A percentile compares a stretch with the other conserved stretches of the same genome.
Evolutionary conservation across 208 protist genomes (phyloP).

Genomic region (Trypanosoma rangeli): DNA sequence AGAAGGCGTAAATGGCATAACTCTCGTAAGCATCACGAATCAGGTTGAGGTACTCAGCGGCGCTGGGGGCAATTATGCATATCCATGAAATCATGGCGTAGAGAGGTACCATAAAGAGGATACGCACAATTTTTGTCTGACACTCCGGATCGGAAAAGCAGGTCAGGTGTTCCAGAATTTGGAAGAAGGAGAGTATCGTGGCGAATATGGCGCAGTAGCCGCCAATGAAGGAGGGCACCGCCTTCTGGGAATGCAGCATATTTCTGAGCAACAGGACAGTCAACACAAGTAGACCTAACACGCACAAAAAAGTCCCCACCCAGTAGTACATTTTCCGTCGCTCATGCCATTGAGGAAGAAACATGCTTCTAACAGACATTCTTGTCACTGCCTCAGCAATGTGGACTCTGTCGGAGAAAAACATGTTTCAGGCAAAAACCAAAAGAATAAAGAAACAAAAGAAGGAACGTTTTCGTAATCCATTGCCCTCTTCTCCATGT

Average conservation of each 20-base stretch:
- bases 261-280: constrained; percentile 60
- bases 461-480: neutral
- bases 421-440: neutral
- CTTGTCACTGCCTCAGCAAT: neutral
- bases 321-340: constrained; percentile 86
- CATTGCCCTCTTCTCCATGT: neutral
- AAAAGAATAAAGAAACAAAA: constrained; percentile 3
- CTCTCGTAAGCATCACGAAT: constrained; percentile 93
- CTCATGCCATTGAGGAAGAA: constrained; percentile 33
- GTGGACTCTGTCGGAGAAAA: neutral
- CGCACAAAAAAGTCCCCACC: constrained; percentile 72
- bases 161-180: constrained; percentile 91
- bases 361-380: constrained; percentile 15
- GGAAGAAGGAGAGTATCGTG: constrained; percentile 81
- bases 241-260: constrained; percentile 40
- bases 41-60: constrained; percentile 88
- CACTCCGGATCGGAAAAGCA: constrained; percentile 90
- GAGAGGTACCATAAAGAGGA: constrained; percentile 94
- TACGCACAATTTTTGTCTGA: constrained; percentile 92
- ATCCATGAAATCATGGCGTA: constrained; percentile 90
- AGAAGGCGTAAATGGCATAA: constrained; percentile 95
- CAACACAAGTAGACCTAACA: constrained; percentile 73
- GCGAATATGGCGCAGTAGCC: constrained; percentile 91
- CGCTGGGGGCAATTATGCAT: constrained; percentile 59
- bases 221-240: constrained; percentile 75